phyloP scores from a whole-genome alignment of 83 land plant species.

The Picea abies region DNA sequence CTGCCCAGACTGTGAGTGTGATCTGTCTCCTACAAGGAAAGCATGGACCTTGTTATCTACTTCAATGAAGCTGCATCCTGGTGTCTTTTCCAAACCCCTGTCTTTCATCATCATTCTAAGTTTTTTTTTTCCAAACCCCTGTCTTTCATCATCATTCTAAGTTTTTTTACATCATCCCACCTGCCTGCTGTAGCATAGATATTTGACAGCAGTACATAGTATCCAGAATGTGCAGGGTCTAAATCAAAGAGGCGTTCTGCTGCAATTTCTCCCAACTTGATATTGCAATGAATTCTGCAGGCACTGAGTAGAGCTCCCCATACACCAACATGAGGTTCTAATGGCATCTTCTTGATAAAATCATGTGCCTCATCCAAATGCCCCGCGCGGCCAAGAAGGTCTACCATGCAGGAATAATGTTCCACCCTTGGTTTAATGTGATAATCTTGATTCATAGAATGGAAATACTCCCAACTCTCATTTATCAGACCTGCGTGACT shows the following conservation, averaged over 20 bases:
- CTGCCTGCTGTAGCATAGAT: constrained; percentile 14
- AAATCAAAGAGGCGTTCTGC: constrained; percentile 28
- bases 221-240: constrained; percentile 11
- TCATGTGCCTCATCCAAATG: constrained; percentile 34
- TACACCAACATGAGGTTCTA: constrained; percentile 34
- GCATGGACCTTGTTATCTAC: not conserved
- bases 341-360: constrained; percentile 43
- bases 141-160: constrained; percentile 9
- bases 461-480: constrained; percentile 38
- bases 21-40: constrained; percentile 7
- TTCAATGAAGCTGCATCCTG: constrained; percentile 13
- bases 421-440: constrained; percentile 38
- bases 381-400: constrained; percentile 58
- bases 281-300: constrained; percentile 29
- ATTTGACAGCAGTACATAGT: constrained; percentile 15
- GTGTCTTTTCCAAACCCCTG: constrained; percentile 8
- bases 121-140: not conserved
- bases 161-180: not conserved
- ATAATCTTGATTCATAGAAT: constrained; percentile 33
- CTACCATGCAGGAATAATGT: constrained; percentile 59
- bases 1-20: constrained; percentile 2
- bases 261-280: constrained; percentile 32
- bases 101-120: constrained; percentile 10
- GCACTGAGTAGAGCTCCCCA: constrained; percentile 46
- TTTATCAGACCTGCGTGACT: constrained; percentile 46